These are phyloP conservation scores for Cytospora paraplurivora DNA, from an alignment of 2,329 filamentous ascomycete species.

Conservation along the genomic window DNA sequence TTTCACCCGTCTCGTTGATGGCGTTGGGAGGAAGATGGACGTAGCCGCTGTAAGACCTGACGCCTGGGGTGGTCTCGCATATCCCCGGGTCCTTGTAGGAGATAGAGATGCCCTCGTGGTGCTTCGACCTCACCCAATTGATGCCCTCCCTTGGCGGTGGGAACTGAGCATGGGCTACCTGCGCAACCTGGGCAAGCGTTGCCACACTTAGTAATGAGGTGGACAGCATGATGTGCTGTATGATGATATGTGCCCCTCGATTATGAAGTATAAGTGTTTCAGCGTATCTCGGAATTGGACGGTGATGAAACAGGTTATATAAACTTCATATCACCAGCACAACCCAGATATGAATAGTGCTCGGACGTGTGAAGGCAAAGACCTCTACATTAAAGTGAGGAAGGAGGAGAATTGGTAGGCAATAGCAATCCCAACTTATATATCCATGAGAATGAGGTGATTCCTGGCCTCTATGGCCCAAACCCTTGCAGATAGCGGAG, in stretches of 20 bases:
- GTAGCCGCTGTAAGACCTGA: conserved; percentile 64
- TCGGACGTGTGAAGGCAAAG: too few relatives aligned
- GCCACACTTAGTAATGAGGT: conserved; percentile 6
- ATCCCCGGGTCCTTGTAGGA: conserved; percentile 65
- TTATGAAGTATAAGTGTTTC: not conserved
- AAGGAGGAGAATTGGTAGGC: not conserved
- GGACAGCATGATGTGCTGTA: not conserved
- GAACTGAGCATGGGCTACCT: conserved; percentile 24
- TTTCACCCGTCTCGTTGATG: conserved; percentile 32
- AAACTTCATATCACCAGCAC: not conserved
- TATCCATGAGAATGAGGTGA: not conserved
- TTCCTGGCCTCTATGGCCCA: not conserved
- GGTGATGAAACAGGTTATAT: not conserved
- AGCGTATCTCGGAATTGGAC: not conserved
- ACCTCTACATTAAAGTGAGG: not conserved
- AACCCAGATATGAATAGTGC: not conserved
- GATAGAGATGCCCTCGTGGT: conserved; percentile 65
- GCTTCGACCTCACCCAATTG: conserved; percentile 24
- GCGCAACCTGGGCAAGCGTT: conserved; percentile 12
- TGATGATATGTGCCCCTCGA: not conserved
- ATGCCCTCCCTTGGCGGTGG: conserved; percentile 24
- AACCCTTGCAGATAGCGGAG: not conserved
- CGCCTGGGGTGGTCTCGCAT: conserved; percentile 66
- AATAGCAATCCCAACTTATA: not conserved
- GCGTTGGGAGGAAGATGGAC: conserved; percentile 56